Base-by-base conservation (phyloP, 2,329 filamentous ascomycete species). In the Pestalotiopsis sp. region DNA sequence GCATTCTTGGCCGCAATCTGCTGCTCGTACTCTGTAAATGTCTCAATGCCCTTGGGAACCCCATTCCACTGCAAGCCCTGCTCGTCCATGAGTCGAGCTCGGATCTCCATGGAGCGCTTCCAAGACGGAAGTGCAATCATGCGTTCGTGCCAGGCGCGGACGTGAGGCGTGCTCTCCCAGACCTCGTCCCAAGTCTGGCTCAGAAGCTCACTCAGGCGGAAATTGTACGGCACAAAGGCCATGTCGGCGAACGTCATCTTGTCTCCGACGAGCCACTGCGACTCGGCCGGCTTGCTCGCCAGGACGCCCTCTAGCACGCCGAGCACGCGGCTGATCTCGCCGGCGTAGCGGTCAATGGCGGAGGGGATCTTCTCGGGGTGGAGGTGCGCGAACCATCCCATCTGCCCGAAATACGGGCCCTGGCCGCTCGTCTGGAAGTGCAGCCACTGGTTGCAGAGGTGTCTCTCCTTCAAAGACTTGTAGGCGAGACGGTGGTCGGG, bases 351-450 rank as follows among this genome's bases (percentile, higher is more conserved):
- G 4, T 83, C 79, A 25, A 81, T 74, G 4, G 82, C 84, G 17
- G 78, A 80, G 0, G 74, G 77, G 23, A 85, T 41, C 70, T 81
- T 81, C 68, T 86, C 83, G 0, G 74, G 75, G 73, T 85, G 80
- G 68, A 79, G 82, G 9, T 66, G 31, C 13, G 57, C 73, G 74
- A 83, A 85, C 83, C 82, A 86, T 36, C 75, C 77, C 0, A 75
- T 76, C 72, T 86, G 84, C 14, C 84, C 85, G 68, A 80, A 85
- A 72, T 85, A 86, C 0, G 83, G 84, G 1, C 83, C 84, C 70
- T 86, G 84, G 7, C 83, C 83, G 2, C 78, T 78, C 56, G 76
- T 75, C 74, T 86, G 83, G 74, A 80, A 84, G 72, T 79, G 79
- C 4, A 85, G 78, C 79, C 81, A 85, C 56, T 83, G 82, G 69